phyloP scores from a whole-genome alignment of 108 stramenopile species.

The Nannochloropsis gaditana region DNA sequence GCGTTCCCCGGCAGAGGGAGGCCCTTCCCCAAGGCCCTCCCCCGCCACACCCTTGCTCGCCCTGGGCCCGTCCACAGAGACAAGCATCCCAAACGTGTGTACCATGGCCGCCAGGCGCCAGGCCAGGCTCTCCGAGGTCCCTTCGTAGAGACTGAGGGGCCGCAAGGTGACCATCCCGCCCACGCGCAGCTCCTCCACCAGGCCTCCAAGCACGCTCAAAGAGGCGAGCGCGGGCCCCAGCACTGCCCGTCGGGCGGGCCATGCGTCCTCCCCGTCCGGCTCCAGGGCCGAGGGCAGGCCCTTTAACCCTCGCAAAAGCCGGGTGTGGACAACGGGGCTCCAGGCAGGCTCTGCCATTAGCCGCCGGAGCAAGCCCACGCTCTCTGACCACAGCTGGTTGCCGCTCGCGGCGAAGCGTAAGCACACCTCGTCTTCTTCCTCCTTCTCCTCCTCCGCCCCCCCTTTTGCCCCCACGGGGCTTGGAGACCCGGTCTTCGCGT shows the following conservation, averaged over 20 bases:
- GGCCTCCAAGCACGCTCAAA: not conserved
- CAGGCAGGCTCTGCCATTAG: not conserved
- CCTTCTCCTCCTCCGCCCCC: not conserved
- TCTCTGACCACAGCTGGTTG: slow-evolving; percentile 16
- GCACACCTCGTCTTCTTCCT: not conserved
- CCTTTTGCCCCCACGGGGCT: not conserved
- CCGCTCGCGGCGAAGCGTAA: not conserved
- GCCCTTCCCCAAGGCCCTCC: not conserved
- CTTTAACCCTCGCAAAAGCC: not conserved
- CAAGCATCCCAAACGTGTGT: not conserved
- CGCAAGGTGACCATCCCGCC: slow-evolving; percentile 3
- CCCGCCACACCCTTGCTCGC: not conserved
- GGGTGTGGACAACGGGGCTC: not conserved
- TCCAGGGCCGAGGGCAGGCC: not conserved
- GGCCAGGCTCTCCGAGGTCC: not conserved
- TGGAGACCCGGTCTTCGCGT: not conserved
- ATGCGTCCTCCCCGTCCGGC: not conserved
- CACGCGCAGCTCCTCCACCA: not conserved
- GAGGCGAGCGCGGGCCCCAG: not conserved
- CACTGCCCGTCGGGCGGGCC: not conserved
- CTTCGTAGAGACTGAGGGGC: not conserved
- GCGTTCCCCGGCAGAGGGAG: not conserved
- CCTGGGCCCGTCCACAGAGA: not conserved
- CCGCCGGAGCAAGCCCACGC: not conserved
- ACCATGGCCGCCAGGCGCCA: not conserved